phyloP scores from a whole-genome alignment of 306 rosid species.

The Astragalus membranaceus region DNA sequence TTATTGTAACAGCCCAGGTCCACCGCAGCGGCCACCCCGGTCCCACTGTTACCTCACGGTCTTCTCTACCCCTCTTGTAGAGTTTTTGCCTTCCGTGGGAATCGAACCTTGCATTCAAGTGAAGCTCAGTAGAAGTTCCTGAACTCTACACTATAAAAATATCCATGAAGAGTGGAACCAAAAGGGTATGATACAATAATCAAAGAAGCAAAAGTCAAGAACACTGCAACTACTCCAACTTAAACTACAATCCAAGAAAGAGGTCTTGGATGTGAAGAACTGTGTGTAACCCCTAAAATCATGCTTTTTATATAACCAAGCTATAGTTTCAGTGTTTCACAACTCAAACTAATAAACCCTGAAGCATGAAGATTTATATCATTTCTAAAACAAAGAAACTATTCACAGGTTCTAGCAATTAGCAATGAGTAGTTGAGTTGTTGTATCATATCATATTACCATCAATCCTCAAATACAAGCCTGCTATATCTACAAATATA shows the following conservation, averaged over 20 bases:
- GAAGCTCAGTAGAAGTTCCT: slow-evolving; percentile 27
- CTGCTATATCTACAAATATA: slow-evolving; percentile 19
- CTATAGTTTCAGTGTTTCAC: background rate
- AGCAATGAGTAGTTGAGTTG: slow-evolving; percentile 4
- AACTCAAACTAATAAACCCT: slow-evolving; percentile 20
- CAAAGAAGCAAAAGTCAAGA: slow-evolving; percentile 57
- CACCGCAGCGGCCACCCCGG: too few relatives aligned
- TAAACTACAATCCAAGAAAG: slow-evolving; percentile 58
- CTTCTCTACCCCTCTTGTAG: too few relatives aligned
- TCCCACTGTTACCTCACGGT: too few relatives aligned
- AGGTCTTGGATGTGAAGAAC: slow-evolving; percentile 43
- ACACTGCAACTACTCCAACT: slow-evolving; percentile 54
- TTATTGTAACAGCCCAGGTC: too few relatives aligned
- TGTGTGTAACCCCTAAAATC: background rate
- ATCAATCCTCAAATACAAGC: background rate
- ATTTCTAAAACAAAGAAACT: slow-evolving; percentile 12
- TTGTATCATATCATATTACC: background rate
- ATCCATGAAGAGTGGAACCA: slow-evolving; percentile 56
- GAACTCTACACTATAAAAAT: slow-evolving; percentile 48
- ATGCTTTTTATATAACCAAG: slow-evolving; percentile 30
- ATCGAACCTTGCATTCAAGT: too few relatives aligned
- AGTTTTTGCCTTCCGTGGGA: too few relatives aligned
- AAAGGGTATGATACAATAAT: slow-evolving; percentile 57
- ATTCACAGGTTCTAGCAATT: background rate
- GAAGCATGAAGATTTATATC: too few relatives aligned